Percentiles rank a stretch among this genome's conserved stretches.
Evolutionary conservation across 2,329 filamentous ascomycete genomes (phyloP).

Genomic region (Colletotrichum chrysophilum): DNA sequence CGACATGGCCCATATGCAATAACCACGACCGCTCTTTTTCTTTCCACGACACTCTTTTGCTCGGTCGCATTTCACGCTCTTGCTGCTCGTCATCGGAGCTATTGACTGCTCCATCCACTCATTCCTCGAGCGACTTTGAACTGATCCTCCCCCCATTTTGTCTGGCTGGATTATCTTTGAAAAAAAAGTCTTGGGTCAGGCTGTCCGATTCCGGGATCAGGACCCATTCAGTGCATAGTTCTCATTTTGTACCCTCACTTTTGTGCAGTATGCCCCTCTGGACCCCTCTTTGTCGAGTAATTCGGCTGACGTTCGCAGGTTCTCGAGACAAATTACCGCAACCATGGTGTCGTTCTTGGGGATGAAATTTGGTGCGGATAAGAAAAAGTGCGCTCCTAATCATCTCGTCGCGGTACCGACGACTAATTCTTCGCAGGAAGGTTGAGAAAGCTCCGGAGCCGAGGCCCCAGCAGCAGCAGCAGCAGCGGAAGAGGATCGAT

Average conservation of each 20-base stretch:
- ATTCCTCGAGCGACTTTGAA: not conserved
- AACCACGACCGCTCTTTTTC: conserved; percentile 10
- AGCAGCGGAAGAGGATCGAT: conserved; percentile 34
- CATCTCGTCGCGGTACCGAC: not conserved
- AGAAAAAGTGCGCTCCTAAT: conserved; percentile 50
- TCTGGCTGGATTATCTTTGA: not conserved
- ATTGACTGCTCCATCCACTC: not conserved
- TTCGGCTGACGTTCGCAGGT: not conserved
- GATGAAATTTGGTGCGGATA: conserved; percentile 59
- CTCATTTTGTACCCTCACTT: not conserved
- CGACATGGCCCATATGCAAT: conserved; percentile 21
- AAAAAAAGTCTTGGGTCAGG: not conserved
- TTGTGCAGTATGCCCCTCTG: conserved; percentile 17
- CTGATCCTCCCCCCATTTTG: not conserved
- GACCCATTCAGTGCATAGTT: conserved; percentile 10
- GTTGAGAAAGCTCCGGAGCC: conserved; percentile 25
- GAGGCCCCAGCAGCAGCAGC: conserved; percentile 19
- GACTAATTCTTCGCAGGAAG: conserved; percentile 15
- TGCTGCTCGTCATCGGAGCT: conserved; percentile 2
- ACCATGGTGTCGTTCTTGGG: conserved; percentile 66
- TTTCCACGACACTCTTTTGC: not conserved
- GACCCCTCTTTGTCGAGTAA: not conserved
- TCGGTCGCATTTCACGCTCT: conserved; percentile 2
- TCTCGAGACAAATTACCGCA: conserved; percentile 9
- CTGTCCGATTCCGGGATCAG: not conserved